phyloP scores from a whole-genome alignment of 2,329 filamentous ascomycete species.

The Diaporthe sp. region DNA sequence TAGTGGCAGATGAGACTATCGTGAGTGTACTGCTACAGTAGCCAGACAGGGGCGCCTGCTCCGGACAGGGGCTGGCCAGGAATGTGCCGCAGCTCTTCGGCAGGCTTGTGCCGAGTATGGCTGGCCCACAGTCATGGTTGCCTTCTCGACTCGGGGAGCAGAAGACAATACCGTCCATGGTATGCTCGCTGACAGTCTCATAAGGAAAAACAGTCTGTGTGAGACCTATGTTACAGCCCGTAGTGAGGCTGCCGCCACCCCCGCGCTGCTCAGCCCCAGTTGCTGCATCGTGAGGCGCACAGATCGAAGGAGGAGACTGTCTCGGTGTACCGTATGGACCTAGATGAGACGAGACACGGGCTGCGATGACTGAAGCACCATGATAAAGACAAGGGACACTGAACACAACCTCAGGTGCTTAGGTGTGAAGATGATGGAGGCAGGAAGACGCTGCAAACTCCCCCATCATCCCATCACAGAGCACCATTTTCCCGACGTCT shows the following conservation, averaged over 20 bases:
- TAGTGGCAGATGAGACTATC: not conserved
- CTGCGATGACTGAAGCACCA: not conserved
- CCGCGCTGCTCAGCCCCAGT: not conserved
- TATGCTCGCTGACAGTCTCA: not conserved
- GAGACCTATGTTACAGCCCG: not conserved
- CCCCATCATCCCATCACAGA: not conserved
- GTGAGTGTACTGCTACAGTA: not conserved
- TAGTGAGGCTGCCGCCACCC: not conserved
- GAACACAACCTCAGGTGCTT: not conserved
- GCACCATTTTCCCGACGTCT: not conserved
- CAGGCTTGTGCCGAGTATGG: slow-evolving; percentile 14
- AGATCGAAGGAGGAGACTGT: not conserved
- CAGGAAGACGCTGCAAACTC: not conserved
- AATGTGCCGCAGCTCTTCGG: slow-evolving; percentile 9
- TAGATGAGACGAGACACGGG: not conserved
- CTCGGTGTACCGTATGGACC: not conserved
- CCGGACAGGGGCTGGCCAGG: not conserved
- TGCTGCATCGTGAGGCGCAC: not conserved
- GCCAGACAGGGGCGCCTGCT: not conserved
- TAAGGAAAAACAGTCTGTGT: not conserved
- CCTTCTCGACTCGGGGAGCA: not conserved
- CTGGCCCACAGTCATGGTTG: not conserved
- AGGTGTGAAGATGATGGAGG: not conserved
- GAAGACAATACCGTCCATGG: not conserved
- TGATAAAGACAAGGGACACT: not conserved